Base-by-base conservation (phyloP, 225 moss, liverwort and hornwort genomes). In the Pseudoscleropodium purum region DNA sequence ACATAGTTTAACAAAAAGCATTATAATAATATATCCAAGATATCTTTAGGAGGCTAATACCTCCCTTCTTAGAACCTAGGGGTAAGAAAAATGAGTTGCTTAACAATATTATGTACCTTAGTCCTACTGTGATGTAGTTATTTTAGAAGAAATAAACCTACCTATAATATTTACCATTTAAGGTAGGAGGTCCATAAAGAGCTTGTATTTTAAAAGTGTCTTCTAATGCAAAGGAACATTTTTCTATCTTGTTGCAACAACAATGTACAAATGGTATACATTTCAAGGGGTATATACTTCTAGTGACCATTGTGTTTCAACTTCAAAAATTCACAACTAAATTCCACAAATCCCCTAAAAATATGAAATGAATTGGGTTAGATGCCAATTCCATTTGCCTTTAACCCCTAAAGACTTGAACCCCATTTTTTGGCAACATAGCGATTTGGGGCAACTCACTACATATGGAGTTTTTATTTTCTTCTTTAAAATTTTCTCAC, bases 121-220 rank as follows among this genome's bases (percentile, higher is more conserved):
- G n/a, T n/a, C n/a, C 17, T 57, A 57, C 0, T n/a, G 17, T 57
- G 3, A 10, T 56, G 10, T 2, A 78, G 2, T 54, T 78, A 36
- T 52, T 36, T 52, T 24, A 36, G 6, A 36, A 36, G 36, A 77
- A 15, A 54, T 24, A 54, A 77, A 36, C 24, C 34, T 77, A 36
- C 4, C 1, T 15, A 14, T 4, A 79, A 37, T 56, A 52, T 34
- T 23, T 52, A 77, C 25, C 23, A 51, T 34, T 0, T 2, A 14
- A 34, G 13, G 8, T 52, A 36, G 21, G 36, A 77, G 6, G 15
- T 77, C 5, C 1, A 15, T 24, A 36, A 33, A 77, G 14, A 3
- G 0, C 9, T 54, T 0, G 0, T 54, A 0, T 0, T 54, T 3
- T 15, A 23, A 9, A 54, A 15, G 24, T 36, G 6, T 78, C 16